A percentile compares a stretch with the other conserved stretches of the same genome.
These are phyloP conservation scores for Amniculicola lignicola DNA, from an alignment of 495 filamentous ascomycete species.

Conservation along the genomic window DNA sequence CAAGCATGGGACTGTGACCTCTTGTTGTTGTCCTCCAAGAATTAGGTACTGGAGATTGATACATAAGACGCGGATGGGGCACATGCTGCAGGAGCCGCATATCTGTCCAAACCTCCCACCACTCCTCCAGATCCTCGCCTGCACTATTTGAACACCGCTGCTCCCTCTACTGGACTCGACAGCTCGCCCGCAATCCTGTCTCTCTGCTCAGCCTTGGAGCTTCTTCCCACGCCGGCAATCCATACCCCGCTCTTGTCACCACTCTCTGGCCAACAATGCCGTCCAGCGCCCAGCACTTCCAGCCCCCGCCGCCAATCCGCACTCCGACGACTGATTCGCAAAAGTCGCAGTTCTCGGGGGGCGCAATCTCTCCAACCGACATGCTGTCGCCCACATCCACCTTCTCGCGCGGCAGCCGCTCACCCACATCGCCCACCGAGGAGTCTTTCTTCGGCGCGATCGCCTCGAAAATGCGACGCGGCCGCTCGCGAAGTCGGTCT, in stretches of 20 bases:
- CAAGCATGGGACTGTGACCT: constrained; percentile 10
- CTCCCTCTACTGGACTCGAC: not conserved
- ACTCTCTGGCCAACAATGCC: constrained; percentile 12
- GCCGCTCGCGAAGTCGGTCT: constrained; percentile 29
- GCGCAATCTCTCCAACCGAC: constrained; percentile 18
- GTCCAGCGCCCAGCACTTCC: constrained; percentile 14
- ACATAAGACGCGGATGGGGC: constrained; percentile 20
- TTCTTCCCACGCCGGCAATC: not conserved
- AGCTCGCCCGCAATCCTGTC: constrained; percentile 2
- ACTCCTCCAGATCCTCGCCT: not conserved
- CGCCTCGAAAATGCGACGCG: constrained; percentile 16
- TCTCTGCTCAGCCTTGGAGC: constrained; percentile 7
- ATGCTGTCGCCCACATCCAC: constrained; percentile 24
- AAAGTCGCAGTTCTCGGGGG: constrained; percentile 14
- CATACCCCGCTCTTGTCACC: constrained; percentile 16
- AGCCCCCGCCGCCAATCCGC: constrained; percentile 29
- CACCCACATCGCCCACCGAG: constrained; percentile 25
- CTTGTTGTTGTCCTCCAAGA: constrained; percentile 12
- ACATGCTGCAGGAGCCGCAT: constrained; percentile 26
- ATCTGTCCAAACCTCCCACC: constrained; percentile 10
- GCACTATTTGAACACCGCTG: constrained; percentile 22
- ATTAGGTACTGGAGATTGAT: constrained; percentile 2
- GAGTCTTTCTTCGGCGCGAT: constrained; percentile 33
- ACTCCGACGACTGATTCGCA: constrained; percentile 18
- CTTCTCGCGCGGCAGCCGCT: constrained; percentile 15